Conservation (phyloP, 257 asterid species). For the Plantago major region DNA sequence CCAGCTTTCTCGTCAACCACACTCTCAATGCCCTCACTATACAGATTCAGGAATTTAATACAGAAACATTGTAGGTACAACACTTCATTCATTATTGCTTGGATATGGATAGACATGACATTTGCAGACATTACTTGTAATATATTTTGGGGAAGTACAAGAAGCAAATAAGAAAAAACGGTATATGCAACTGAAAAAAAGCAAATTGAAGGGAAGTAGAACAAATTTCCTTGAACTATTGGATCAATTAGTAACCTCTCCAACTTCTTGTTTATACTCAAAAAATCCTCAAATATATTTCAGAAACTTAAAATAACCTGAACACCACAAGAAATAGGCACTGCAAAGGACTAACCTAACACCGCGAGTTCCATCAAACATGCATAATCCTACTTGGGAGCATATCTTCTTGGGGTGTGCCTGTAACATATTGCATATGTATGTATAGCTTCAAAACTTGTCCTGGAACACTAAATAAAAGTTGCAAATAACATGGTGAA, state of each 20-base stretch:
- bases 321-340: not conserved
- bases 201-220: not conserved
- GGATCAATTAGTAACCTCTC: not conserved
- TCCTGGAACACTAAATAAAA: not conserved
- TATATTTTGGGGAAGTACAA: too few relatives aligned
- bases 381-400: conserved; percentile 68
- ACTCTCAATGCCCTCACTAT: conserved; percentile 65
- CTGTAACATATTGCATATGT: conserved; percentile 29
- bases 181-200: too few relatives aligned
- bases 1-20: conserved; percentile 36
- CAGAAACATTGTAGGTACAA: not conserved
- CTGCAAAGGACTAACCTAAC: conserved; percentile 47
- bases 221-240: not conserved
- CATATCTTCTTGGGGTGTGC: conserved; percentile 64
- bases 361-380: conserved; percentile 59
- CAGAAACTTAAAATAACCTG: not conserved
- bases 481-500: not conserved
- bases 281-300: not conserved
- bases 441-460: not conserved
- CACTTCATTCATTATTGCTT: not conserved
- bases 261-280: not conserved
- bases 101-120: too few relatives aligned
- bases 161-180: too few relatives aligned
- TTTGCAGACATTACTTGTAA: too few relatives aligned
- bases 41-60: not conserved